phyloP scores from a whole-genome alignment of 2,329 filamentous ascomycete species.

The Sporothrix humicola region DNA sequence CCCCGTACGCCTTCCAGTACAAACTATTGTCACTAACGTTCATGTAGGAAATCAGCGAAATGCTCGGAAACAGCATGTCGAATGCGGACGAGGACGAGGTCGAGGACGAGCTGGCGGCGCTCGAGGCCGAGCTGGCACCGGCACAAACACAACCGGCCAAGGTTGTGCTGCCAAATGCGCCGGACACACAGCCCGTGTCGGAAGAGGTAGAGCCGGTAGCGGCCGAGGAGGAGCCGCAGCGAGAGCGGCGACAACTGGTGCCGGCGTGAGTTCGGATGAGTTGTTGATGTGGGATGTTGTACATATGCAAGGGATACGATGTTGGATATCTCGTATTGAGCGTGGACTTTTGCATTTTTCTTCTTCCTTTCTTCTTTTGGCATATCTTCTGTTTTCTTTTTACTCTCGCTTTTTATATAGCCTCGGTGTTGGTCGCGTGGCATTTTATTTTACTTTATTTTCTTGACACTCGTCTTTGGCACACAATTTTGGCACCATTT shows the following conservation, averaged over 20 bases:
- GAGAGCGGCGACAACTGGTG: slow-evolving; percentile 35
- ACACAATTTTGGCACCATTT: not conserved
- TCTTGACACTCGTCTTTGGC: no score
- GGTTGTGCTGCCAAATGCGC: slow-evolving; percentile 63
- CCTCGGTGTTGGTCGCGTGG: slow-evolving; percentile 19
- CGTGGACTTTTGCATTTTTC: not conserved
- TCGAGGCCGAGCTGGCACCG: slow-evolving; percentile 66
- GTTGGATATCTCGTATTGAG: not conserved
- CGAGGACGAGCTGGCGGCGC: slow-evolving; percentile 86
- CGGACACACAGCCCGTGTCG: slow-evolving; percentile 42
- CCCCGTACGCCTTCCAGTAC: no score
- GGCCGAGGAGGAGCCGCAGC: slow-evolving; percentile 25
- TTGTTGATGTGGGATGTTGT: not conserved
- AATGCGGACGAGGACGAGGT: slow-evolving; percentile 98
- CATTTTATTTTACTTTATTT: not conserved
- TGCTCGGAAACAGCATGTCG: slow-evolving; percentile 85
- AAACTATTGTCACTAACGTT: no score
- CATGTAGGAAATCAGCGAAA: slow-evolving; percentile 82
- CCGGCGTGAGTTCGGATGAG: slow-evolving; percentile 32
- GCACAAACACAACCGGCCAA: slow-evolving; percentile 21
- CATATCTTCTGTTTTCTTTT: not conserved
- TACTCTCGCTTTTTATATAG: not conserved
- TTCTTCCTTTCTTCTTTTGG: not conserved
- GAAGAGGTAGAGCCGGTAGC: not conserved
- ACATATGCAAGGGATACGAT: slow-evolving; percentile 5